Base-by-base conservation (phyloP, 2,329 filamentous ascomycete species). In the Scleromitrula shiraiana region DNA sequence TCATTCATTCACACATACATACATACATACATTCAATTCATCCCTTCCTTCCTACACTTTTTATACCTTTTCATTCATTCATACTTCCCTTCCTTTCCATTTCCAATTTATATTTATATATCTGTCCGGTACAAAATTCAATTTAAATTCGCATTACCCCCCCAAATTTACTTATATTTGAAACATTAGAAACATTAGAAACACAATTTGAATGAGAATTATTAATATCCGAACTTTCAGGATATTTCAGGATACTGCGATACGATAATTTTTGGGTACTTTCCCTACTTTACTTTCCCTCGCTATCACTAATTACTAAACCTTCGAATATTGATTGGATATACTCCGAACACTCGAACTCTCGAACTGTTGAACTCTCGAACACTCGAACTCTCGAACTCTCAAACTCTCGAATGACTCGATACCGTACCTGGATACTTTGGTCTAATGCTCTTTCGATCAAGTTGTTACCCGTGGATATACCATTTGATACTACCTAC, bases 11-110 rank as follows among this genome's bases (percentile, higher is more conserved):
- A 15, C 22, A 26, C 7, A 19, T 38, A 24, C 37, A 26, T 14
- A 40, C 42, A 35, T 38, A 37, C 10, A 29, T 40, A 22, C 33
- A 20, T 44, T 29, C 43, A 20, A 27, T 46, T 46, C 43, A n/a
- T n/a, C n/a, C n/a, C n/a, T n/a, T n/a, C n/a, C n/a, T n/a, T n/a
- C n/a, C n/a, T n/a, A n/a, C n/a, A n/a, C n/a, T n/a, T n/a, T n/a
- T n/a, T n/a, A n/a, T n/a, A n/a, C n/a, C n/a, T 14, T 43, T 19
- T 24, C 41, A 20, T 24, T 35, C 41, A 14, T 9, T 17, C 5
- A 27, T 27, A 33, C 30, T 33, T 19, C 10, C 22, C 23, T 20
- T 42, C 37, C 23, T 19, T n/a, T 22, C 22, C 14, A 22, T 15
- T n/a, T n/a, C n/a, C n/a, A n/a, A 8, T 27, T 17, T 20, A 32